Evolutionary conservation across 2,329 filamentous ascomycete genomes (phyloP).

Genomic region (Metarhizium brunneum): DNA sequence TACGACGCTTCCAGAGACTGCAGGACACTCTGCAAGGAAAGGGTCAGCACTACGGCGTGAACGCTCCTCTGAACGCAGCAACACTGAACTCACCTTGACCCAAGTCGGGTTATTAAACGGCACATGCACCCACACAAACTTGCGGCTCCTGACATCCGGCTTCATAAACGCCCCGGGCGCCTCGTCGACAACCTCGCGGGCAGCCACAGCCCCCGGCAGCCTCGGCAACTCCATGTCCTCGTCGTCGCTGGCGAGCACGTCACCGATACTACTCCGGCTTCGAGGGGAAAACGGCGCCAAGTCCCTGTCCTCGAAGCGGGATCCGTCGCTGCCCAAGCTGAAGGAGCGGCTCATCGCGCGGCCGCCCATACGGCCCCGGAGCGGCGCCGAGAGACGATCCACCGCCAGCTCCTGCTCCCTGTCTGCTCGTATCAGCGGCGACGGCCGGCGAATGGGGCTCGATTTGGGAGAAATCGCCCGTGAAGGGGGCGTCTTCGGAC

Average conservation of each 20-base stretch:
- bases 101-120: slow-evolving; percentile 49
- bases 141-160: slow-evolving; percentile 27
- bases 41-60: neutral
- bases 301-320: slow-evolving; percentile 22
- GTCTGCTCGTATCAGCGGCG: slow-evolving; percentile 24
- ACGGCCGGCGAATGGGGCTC: slow-evolving; percentile 19
- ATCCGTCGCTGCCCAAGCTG: slow-evolving; percentile 23
- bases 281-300: slow-evolving; percentile 27
- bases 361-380: slow-evolving; percentile 19
- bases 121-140: slow-evolving; percentile 50
- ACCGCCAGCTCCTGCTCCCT: slow-evolving; percentile 29
- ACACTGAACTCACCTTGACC: slow-evolving; percentile 37
- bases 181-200: slow-evolving; percentile 21
- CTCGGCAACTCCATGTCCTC: slow-evolving; percentile 17
- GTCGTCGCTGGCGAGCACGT: slow-evolving; percentile 10
- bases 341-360: slow-evolving; percentile 24
- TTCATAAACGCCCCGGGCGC: slow-evolving; percentile 20
- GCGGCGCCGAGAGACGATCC: slow-evolving; percentile 26
- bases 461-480: slow-evolving; percentile 19
- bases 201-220: slow-evolving; percentile 23
- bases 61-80: neutral
- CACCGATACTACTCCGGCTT: slow-evolving; percentile 19
- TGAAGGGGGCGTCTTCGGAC: slow-evolving; percentile 14
- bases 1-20: slow-evolving; percentile 31
- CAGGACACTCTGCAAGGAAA: slow-evolving; percentile 28